Evolutionary conservation across 1,139 yeast species (phyloP), one percentile per base, ranked within the genome.

Genomic region (Kodamaea suecica): DNA sequence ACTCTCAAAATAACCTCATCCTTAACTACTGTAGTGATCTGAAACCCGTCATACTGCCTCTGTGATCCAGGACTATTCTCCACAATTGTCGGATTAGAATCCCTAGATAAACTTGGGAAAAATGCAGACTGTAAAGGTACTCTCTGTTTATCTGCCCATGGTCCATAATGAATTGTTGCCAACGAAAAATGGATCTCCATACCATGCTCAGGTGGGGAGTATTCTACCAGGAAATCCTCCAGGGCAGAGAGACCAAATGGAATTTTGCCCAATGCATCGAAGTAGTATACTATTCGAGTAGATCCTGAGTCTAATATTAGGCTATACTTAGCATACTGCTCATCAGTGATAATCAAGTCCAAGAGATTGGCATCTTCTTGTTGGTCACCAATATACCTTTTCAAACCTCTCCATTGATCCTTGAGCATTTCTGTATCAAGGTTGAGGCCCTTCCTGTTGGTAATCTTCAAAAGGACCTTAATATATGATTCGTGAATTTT

Each of bases 101-200:
- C 86, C 32, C 81, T 62, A 21, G 84, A 77, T 5, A 79, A 56
- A 0, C 74, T 56, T 0, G 98, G 98, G 41, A 82, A 77, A 27
- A 92, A 63, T 62, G 80, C 63, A 7, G 67, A 61, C 41, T 83
- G 92, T 7, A 90, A 51, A 1, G 81, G 76, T 2, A 70, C 70
- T 15, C 95, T 57, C 55, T 92, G 95, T 30, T 90, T 76, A 41
- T 90, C 95, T 0, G 97, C 84, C 97, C 97, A 90, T 0, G 98
- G 95, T 0, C 98, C 98, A 51, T 86, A 90, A 46, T 83, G 83
- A 1, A 87, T 63, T 0, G 86, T 80, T 0, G 90, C 80, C 41
- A 75, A 72, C 1, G 74, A 70, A 4, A 87, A 49, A 13, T 66
- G 69, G 12, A 88, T 38, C 38, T 83, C 83, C 4, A 81, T 50